Base-by-base conservation (phyloP, 352 stramenopile species). In the Globisporangium rhizosaccharum region DNA sequence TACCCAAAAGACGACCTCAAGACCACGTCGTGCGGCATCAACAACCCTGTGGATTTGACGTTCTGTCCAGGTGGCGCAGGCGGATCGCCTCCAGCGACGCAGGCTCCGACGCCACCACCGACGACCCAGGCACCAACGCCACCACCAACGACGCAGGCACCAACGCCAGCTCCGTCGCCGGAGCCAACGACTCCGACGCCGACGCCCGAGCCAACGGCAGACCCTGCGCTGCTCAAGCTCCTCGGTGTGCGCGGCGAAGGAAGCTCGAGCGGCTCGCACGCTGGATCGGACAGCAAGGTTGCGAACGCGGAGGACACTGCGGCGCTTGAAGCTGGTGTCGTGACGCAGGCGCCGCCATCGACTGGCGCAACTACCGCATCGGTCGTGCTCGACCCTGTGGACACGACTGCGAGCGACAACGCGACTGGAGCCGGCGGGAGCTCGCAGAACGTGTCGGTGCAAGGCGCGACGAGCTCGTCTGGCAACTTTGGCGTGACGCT, bases 1-100 rank as follows among this genome's bases (percentile, higher is more conserved):
- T 88, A 73, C 62, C 82, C 82, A 2, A 67, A 76, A 36, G 65
- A 92, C 39, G 57, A 76, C 48, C 56, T 26, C 41, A 89, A 89
- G 64, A 89, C 75, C 33, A 39, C 33, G 33, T 39, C 70, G 37
- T 83, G 74, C 57, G 57, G 61, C 7, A 56, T 67, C 53, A 72
- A 70, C 44, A 82, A 65, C 2, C 50, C 70, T 0, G 68, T 85
- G 9, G 62, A 72, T 11, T 41, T 88, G 39, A 79, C 59, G 9
- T 87, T 87, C 58, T 81, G 72, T 39, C 72, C 72, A 2, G 72
- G 72, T 25, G 75, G 75, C 37, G 58, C 61, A 23, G 70, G 70
- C n/a, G 56, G 62, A 0, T 51, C 64, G 0, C n/a, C 68, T 2
- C 61, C 65, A 28, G 48, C 42, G 57, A 66, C 63, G 41, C 56